Evolutionary conservation across 2,329 filamentous ascomycete species (phyloP).

Genomic region (Fusarium keratoplasticum): DNA sequence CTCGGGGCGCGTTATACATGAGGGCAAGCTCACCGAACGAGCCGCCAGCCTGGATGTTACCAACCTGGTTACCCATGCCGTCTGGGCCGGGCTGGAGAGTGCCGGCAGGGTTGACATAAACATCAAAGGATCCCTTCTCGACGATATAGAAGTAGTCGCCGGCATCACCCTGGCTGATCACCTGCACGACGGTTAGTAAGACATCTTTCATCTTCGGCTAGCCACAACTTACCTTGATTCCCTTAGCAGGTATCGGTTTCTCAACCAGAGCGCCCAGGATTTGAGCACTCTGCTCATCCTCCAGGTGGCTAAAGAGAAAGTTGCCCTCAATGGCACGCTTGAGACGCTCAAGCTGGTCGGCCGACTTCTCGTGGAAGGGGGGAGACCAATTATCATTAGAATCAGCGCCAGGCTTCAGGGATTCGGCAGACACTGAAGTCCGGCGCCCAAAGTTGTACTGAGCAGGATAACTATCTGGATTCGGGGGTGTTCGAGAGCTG

Average conservation of each 20-base stretch:
- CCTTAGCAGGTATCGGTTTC: constrained; percentile 94
- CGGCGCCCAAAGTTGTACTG: constrained; percentile 95
- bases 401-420: constrained; percentile 87
- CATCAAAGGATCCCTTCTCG: constrained; percentile 89
- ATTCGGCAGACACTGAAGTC: constrained; percentile 97
- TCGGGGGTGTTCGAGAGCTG: constrained; percentile 61
- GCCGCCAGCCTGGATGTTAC: constrained; percentile 84
- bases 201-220: not conserved
- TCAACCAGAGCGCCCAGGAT: constrained; percentile 92
- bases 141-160: constrained; percentile 99
- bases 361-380: constrained; percentile 84
- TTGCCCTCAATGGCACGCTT: constrained; percentile 86
- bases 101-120: constrained; percentile 86
- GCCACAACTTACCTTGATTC: constrained; percentile 69
- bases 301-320: constrained; percentile 93
- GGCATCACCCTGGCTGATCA: constrained; percentile 94
- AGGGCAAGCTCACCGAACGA: constrained; percentile 97
- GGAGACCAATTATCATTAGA: constrained; percentile 91
- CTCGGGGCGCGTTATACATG: constrained; percentile 98
- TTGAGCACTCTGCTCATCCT: constrained; percentile 90
- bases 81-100: constrained; percentile 81
- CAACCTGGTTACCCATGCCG: constrained; percentile 86
- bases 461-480: constrained; percentile 80
- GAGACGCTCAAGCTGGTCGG: constrained; percentile 83
- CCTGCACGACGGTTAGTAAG: constrained; percentile 63